Evolutionary conservation across 805 yeast species (phyloP), one percentile per base, ranked within the genome.

Genomic region (Yarrowia sp.): DNA sequence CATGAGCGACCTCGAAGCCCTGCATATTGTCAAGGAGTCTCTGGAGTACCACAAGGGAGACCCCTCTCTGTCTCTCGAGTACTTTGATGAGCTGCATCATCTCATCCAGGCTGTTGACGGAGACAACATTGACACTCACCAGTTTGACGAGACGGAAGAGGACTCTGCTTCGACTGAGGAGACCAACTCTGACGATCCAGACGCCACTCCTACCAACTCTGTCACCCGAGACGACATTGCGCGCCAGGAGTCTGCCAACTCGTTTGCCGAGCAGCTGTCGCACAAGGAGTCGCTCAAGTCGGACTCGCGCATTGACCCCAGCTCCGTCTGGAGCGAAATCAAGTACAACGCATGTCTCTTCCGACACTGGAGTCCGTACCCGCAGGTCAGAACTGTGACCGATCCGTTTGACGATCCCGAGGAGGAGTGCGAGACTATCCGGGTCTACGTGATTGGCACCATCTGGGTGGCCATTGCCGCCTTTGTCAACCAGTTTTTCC

Each of bases 381-480:
- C 87, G 0, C 89, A 85, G 70, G 88, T 85, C 18, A 77, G 90
- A 71, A 81, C 88, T 19, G 80, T 85, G n/a, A 77, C 80, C 5
- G 80, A 78, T 38, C 78, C 82, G 0, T 72, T 66, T 49, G 85
- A 81, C 66, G 83, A 81, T 62, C 78, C 80, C 0, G 59, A 65
- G 14, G 63, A 75, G 18, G 78, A 78, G 0, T 78, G 79, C 64
- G 84, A 81, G 73, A 80, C 84, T 56, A 77, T 76, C 38, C 70
- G 80, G 66, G 69, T 77, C 13, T 77, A 76, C 64, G 63, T 72
- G 25, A 64, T 77, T 18, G 78, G 76, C 1, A 65, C 75, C 16
- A 56, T 76, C 32, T 68, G 68, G 68, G 69, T 65, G 1, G 59
- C 62, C 6, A 51, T 69, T n/a, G 67, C 66, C 5, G 51, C 69